Conservation (phyloP, 2,329 filamentous ascomycete genomes). For the Penicillium glabrum region DNA sequence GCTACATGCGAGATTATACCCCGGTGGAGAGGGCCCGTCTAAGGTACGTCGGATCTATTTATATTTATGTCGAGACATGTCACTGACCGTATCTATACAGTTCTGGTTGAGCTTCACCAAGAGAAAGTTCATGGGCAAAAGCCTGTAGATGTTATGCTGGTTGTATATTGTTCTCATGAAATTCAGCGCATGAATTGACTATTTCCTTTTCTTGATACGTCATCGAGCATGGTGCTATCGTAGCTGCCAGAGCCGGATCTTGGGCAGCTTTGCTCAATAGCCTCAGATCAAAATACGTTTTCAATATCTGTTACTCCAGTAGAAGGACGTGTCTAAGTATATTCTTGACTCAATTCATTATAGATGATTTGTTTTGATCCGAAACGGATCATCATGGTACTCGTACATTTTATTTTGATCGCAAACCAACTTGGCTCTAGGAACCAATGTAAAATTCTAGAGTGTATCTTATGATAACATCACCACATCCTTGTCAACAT, state of each 20-base stretch:
- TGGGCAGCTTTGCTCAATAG: constrained; percentile 5
- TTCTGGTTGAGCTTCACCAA: constrained; percentile 99
- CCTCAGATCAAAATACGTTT: neutral
- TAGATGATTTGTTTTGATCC: neutral
- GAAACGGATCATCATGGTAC: constrained; percentile 11
- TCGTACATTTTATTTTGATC: constrained; percentile 12
- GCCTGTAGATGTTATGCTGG: constrained; percentile 54
- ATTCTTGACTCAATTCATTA: neutral
- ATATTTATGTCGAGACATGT: constrained; percentile 4
- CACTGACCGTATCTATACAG: constrained; percentile 51
- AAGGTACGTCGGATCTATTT: constrained; percentile 47
- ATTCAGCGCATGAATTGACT: constrained; percentile 25
- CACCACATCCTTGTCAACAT: constrained; percentile 32
- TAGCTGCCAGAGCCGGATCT: constrained; percentile 12
- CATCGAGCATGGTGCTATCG: constrained; percentile 1
- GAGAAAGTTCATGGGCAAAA: constrained; percentile 99
- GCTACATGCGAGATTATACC: constrained; percentile 83
- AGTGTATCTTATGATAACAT: constrained; percentile 25
- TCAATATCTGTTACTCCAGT: neutral
- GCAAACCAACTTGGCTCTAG: neutral
- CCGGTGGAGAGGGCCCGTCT: constrained; percentile 67
- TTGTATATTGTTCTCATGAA: constrained; percentile 28
- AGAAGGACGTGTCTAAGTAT: neutral
- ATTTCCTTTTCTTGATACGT: constrained; percentile 15
- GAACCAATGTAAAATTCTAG: neutral